These are phyloP conservation scores for Stagonosporopsis tanaceti DNA, from an alignment of 2,329 filamentous ascomycete genomes.

Conservation along the genomic window DNA sequence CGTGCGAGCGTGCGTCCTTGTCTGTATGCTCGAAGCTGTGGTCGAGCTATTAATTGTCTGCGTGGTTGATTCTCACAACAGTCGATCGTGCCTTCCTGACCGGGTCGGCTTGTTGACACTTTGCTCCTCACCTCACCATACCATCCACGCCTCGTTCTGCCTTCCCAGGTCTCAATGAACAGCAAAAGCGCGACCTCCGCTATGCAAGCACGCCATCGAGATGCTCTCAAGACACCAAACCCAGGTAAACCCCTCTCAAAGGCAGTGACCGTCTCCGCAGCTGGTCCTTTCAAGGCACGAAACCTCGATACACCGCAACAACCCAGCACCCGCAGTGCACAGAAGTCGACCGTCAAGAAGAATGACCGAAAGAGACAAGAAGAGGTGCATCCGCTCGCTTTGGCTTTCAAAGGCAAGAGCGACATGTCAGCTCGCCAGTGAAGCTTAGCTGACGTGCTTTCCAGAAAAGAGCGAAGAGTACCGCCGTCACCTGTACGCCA, in stretches of 20 bases:
- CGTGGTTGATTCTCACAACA: no score
- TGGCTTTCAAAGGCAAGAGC: conserved; percentile 40
- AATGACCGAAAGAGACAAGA: conserved; percentile 8
- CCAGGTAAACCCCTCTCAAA: conserved; percentile 2
- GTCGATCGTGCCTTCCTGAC: conserved; percentile 3
- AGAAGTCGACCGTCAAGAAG: conserved; percentile 13
- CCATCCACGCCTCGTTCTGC: not conserved
- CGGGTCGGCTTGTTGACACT: not conserved
- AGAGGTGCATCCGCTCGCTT: conserved; percentile 34
- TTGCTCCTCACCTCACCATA: not conserved
- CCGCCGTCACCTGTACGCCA: conserved; percentile 35
- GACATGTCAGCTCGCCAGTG: not conserved
- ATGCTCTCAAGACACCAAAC: not conserved
- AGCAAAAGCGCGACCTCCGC: not conserved
- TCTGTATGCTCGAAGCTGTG: not conserved
- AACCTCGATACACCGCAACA: conserved; percentile 8
- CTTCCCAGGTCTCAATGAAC: not conserved
- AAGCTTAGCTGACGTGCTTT: conserved; percentile 13
- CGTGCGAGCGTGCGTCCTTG: not conserved
- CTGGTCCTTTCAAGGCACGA: conserved; percentile 34
- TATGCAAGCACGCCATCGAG: not conserved
- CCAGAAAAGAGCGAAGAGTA: conserved; percentile 40
- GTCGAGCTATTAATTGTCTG: not conserved
- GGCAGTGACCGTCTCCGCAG: conserved; percentile 29
- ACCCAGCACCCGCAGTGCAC: conserved; percentile 18